phyloP scores from a whole-genome alignment of 2,329 filamentous ascomycete species.

The Stagonosporopsis vannaccii region DNA sequence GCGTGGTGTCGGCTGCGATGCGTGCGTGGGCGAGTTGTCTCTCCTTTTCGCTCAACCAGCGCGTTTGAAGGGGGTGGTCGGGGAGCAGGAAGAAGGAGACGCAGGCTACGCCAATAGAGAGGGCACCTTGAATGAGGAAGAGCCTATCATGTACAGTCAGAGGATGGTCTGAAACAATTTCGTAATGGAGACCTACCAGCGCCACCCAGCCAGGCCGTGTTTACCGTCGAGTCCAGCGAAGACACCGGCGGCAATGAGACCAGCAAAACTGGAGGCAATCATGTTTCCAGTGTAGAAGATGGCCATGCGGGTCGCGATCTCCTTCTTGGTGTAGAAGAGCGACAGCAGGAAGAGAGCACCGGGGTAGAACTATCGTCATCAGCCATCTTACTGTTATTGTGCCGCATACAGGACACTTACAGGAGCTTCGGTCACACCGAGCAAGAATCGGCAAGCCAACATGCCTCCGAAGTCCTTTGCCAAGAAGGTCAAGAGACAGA shows the following conservation, averaged over 20 bases:
- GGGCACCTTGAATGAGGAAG: slow-evolving; percentile 33
- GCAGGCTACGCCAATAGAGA: slow-evolving; percentile 32
- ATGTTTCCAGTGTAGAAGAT: slow-evolving; percentile 51
- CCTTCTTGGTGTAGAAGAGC: slow-evolving; percentile 69
- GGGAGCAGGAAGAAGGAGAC: slow-evolving; percentile 39
- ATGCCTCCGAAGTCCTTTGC: slow-evolving; percentile 43
- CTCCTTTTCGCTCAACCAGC: slow-evolving; percentile 52
- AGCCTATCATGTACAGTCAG: background rate
- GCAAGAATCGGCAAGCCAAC: slow-evolving; percentile 39
- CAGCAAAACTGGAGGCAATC: slow-evolving; percentile 52
- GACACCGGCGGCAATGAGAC: slow-evolving; percentile 52
- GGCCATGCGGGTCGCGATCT: slow-evolving; percentile 48
- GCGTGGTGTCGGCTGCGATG: slow-evolving; percentile 58
- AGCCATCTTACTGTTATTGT: background rate
- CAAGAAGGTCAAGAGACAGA: slow-evolving; percentile 43
- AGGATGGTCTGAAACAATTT: slow-evolving; percentile 21
- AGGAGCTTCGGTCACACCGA: slow-evolving; percentile 38
- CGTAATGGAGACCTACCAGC: slow-evolving; percentile 46
- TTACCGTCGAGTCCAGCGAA: slow-evolving; percentile 42
- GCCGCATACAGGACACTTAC: background rate
- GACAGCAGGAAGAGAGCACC: slow-evolving; percentile 68
- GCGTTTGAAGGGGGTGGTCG: slow-evolving; percentile 47
- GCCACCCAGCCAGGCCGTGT: slow-evolving; percentile 46
- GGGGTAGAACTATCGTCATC: slow-evolving; percentile 58
- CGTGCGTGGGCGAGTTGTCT: slow-evolving; percentile 48